Conservation (phyloP, 257 asterid genomes). For the Solanum habrochaites region DNA sequence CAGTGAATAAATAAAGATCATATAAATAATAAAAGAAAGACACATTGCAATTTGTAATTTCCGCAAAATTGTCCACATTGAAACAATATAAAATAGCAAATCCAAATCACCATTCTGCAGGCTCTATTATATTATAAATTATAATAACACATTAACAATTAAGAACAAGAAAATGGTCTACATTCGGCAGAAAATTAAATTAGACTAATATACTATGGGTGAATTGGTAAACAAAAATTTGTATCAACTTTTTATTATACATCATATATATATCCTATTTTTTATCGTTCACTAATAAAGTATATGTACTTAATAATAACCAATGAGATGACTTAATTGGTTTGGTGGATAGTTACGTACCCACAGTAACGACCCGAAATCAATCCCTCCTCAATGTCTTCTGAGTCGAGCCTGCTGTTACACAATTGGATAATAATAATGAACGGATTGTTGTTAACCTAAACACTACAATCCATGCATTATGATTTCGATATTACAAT, state of each 20-base stretch:
- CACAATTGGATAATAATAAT: no score
- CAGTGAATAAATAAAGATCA: not conserved
- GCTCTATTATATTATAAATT: not conserved
- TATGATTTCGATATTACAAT: no score
- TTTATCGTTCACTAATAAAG: not conserved
- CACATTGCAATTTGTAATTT: not conserved
- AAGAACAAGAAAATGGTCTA: not conserved
- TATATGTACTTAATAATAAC: not conserved
- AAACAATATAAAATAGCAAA: not conserved
- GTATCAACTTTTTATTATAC: not conserved
- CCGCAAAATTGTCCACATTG: not conserved
- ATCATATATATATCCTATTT: not conserved
- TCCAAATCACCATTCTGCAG: not conserved
- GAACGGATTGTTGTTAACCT: not conserved
- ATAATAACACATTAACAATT: not conserved
- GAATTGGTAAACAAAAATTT: not conserved
- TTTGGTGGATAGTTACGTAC: not conserved
- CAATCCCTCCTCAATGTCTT: not conserved
- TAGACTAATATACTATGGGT: not conserved
- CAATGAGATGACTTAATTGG: not conserved
- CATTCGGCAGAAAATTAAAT: not conserved
- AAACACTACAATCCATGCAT: not conserved
- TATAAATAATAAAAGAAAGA: not conserved
- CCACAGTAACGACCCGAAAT: no score
- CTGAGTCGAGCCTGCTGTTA: not conserved